phyloP scores from a whole-genome alignment of 23 red algal genomes.

The Gracilaria domingensis region DNA sequence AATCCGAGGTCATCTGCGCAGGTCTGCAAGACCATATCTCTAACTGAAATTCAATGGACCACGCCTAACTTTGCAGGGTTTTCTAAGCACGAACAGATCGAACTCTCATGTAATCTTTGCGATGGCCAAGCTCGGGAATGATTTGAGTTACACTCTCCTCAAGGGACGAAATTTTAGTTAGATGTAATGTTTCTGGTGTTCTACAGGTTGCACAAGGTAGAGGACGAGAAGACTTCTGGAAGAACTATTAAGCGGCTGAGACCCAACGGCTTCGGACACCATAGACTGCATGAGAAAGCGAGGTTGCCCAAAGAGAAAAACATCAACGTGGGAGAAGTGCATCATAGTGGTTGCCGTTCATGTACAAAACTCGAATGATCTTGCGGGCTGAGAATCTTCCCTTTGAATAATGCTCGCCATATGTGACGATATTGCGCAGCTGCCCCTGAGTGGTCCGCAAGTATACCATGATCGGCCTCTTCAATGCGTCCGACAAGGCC shows the following conservation, averaged over 20 bases:
- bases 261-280: neutral
- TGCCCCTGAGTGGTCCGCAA: slow-evolving; percentile 49
- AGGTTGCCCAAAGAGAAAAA: neutral
- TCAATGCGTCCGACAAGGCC: slow-evolving; percentile 80
- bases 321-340: slow-evolving; percentile 66
- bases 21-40: too few relatives aligned
- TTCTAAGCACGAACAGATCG: too few relatives aligned
- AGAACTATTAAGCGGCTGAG: neutral
- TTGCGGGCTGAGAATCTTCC: neutral
- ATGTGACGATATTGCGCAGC: slow-evolving; percentile 85
- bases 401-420: slow-evolving; percentile 82
- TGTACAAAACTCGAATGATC: slow-evolving; percentile 86
- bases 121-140: neutral
- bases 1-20: too few relatives aligned
- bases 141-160: neutral
- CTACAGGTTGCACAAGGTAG: neutral
- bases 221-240: neutral
- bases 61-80: too few relatives aligned
- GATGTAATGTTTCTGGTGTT: slow-evolving; percentile 4
- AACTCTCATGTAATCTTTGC: neutral
- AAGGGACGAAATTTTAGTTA: neutral
- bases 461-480: slow-evolving; percentile 89
- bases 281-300: neutral
- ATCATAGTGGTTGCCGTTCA: slow-evolving; percentile 92
- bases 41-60: too few relatives aligned